Evolutionary conservation across 176 grass and related monocot genomes (phyloP), one percentile per base, ranked within the genome.

Genomic region (Ananas comosus): DNA sequence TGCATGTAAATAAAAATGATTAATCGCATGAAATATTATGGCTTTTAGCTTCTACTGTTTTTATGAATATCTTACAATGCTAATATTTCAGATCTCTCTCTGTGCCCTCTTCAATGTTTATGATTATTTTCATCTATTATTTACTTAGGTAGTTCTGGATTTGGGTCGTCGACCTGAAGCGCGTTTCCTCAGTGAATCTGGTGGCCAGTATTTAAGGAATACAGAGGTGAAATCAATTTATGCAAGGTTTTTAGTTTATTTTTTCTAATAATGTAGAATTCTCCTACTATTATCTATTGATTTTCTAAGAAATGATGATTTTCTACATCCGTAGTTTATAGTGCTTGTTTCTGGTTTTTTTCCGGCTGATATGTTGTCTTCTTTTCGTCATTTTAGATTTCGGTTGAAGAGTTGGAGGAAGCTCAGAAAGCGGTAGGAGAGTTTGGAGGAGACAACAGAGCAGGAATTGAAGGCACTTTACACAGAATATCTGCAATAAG

Each of bases 401-500:
- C 93, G 79, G 83, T 80, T 56, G 71, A 92, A 73, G 93, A 96
- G 72, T 77, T 96, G 76, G 78, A 92, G 64, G 86, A 92, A 74
- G 93, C 93, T 29, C 83, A 92, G 72, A 85, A 54, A 80, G 64
- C 84, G 33, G 74, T 97, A 67, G 93, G 93, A 81, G 93, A 97
- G 51, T 97, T 97, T 79, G 94, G 94, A 79, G 86, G 94, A 64
- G 94, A 97, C 54, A 92, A 97, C 51, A 79, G 89, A 73, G 94
- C 86, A 29, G 94, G 86, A 68, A 92, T 97, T 57, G 82, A 92
- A 92, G 94, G 89, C 66, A 97, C 94, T 76, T 85, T 97, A 61
- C 94, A 97, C 74, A 97, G 94, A 51, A 92, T 97, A 87, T 97
- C 94, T 81, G 89, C 94, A 53, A 90, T 90, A 79, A 87, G 94